phyloP scores from a whole-genome alignment of 768 basidiomycete species.

The Podaxis rugospora region DNA sequence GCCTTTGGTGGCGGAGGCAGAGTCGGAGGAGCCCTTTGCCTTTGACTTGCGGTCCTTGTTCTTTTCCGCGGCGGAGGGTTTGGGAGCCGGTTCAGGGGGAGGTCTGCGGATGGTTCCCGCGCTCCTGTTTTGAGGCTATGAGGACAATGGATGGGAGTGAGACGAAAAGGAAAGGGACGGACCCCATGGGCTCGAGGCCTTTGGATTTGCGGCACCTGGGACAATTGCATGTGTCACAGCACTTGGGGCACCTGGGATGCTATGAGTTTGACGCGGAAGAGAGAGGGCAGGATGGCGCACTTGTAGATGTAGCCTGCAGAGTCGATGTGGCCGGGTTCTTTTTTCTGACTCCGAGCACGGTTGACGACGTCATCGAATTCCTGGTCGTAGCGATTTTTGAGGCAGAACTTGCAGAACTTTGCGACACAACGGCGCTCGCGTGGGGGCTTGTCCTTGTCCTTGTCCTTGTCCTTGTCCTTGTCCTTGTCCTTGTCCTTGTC shows the following conservation, averaged over 20 bases:
- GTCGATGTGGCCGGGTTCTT: slow-evolving; percentile 19
- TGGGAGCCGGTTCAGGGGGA: slow-evolving; percentile 2
- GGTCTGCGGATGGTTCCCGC: slow-evolving; percentile 13
- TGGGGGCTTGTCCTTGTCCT: slow-evolving; percentile 3
- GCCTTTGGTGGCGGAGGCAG: slow-evolving; percentile 7
- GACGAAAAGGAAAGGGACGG: slow-evolving; percentile 16
- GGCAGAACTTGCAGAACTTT: slow-evolving; percentile 62
- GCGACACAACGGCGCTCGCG: slow-evolving; percentile 36
- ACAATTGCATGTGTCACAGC: slow-evolving; percentile 66
- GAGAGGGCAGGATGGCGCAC: slow-evolving; percentile 26
- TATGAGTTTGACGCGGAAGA: background rate
- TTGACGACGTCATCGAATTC: slow-evolving; percentile 39
- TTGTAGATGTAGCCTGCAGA: slow-evolving; percentile 44
- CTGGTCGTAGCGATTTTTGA: slow-evolving; percentile 65
- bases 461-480: slow-evolving; percentile 15
- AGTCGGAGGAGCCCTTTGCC: slow-evolving; percentile 4
- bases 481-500: slow-evolving; percentile 18
- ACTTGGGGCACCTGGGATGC: slow-evolving; percentile 59
- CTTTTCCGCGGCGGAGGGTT: slow-evolving; percentile 10
- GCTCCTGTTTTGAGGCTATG: slow-evolving; percentile 13
- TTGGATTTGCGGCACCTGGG: slow-evolving; percentile 57
- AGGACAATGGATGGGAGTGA: background rate
- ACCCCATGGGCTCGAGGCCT: slow-evolving; percentile 61
- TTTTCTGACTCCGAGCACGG: slow-evolving; percentile 8
- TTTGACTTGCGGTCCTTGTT: slow-evolving; percentile 14